Evolutionary conservation across 176 grass and related monocot species (phyloP).

Genomic region (Triticum monococcum): DNA sequence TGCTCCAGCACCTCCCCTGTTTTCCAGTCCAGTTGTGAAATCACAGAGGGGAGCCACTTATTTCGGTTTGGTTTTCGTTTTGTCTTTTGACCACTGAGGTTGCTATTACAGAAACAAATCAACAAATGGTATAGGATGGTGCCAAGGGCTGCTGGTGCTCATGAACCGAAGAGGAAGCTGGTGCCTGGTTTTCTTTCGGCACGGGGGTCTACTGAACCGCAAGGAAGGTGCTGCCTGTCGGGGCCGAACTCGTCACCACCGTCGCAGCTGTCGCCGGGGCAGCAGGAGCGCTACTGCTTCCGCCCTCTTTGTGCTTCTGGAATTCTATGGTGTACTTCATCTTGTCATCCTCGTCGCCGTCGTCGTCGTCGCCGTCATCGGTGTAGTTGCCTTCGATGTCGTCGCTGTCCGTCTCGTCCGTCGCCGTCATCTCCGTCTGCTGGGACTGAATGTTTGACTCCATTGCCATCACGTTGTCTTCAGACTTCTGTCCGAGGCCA

Average conservation of each 20-base stretch:
- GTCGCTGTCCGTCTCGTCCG: constrained; percentile 44
- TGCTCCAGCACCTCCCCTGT: constrained; percentile 22
- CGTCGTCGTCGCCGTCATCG: constrained; percentile 28
- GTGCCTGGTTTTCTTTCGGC: constrained; percentile 18
- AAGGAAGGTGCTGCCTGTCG: constrained; percentile 40
- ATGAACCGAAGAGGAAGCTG: constrained; percentile 24
- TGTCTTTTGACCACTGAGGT: neutral
- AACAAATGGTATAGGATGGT: constrained; percentile 37
- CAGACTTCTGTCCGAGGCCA: constrained; percentile 19
- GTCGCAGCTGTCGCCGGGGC: constrained; percentile 5
- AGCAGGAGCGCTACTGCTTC: neutral
- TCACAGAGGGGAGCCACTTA: neutral
- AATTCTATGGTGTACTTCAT: constrained; percentile 34
- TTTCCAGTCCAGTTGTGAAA: neutral
- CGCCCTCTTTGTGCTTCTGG: constrained; percentile 12
- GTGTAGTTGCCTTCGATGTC: constrained; percentile 37
- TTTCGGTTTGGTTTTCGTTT: neutral
- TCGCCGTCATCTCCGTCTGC: neutral
- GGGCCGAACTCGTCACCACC: constrained; percentile 7
- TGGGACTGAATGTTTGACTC: constrained; percentile 27
- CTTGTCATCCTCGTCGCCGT: constrained; percentile 20
- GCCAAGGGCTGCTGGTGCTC: neutral
- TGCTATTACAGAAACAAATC: constrained; percentile 47
- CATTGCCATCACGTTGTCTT: constrained; percentile 16
- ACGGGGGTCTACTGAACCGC: constrained; percentile 41